Base-by-base conservation (phyloP, 805 yeast genomes). In the Wickerhamomyces queroliae region DNA sequence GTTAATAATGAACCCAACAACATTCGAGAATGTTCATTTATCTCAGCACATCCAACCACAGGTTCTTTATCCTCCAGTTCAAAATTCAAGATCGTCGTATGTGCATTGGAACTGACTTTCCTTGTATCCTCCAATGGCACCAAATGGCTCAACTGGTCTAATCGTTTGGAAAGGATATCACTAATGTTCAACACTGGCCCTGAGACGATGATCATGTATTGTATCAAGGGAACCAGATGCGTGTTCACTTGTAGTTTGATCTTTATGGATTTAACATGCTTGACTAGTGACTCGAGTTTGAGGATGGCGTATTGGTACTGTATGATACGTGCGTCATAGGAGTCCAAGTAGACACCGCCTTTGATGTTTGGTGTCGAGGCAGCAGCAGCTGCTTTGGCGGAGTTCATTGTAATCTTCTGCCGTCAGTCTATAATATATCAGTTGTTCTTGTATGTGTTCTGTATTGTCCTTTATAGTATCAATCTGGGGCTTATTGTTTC, bases 241-340 rank as follows among this genome's bases (percentile, higher is more conserved):
- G 23, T 5, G 33, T 35, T 16, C 31, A 26, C 7, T 12, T 46
- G 44, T 20, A 42, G 31, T 28, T 43, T 50, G 36, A 49, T 50
- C 27, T 26, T 36, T 16, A 44, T 29, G 10, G 52, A 50, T 33
- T 47, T 56, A n/a, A 72, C 48, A 19, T 65, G 53, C 15, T 64
- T 55, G 4, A 61, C 43, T 34, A 72, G 54, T 25, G 59, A 57
- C 27, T 62, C 62, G 20, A 79, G 50, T 50, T 78, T 79, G 40
- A 59, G 53, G 3, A 72, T 61, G 9, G 78, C 74, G 48, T 76
- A 76, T 40, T 69, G 71, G 55, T 73, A 82, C 53, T 82, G 85
- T 4, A 81, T 56, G 18, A 78, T 64, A 44, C 72, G 71, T 12
- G 78, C 75, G 46, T 80, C 88, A 35, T 70, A 61, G 2, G 74